Evolutionary conservation across 78 protist genomes (phyloP).

Genomic region (Capsaspora owczarzaki): DNA sequence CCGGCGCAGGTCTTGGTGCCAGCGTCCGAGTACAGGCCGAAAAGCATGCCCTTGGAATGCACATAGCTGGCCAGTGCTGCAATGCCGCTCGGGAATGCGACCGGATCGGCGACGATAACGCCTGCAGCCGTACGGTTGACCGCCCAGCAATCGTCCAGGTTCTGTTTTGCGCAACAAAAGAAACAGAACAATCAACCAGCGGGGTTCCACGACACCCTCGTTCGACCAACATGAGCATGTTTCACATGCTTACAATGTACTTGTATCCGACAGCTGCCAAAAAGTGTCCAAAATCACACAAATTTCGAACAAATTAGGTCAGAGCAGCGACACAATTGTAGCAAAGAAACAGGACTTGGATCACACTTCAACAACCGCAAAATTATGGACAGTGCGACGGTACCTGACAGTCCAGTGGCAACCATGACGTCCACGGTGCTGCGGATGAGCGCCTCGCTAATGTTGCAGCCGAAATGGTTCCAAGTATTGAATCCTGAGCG

Average conservation of each 20-base stretch:
- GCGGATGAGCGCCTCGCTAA: constrained; percentile 22
- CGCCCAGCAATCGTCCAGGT: constrained; percentile 9
- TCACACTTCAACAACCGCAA: no score
- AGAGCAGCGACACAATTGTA: no score
- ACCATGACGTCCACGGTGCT: constrained; percentile 29
- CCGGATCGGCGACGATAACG: constrained; percentile 47
- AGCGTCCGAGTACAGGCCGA: constrained; percentile 74
- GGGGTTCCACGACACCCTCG: no score
- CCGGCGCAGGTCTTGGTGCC: constrained; percentile 73
- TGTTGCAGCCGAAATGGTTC: constrained; percentile 37
- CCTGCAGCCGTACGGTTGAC: background rate
- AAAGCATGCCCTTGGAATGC: constrained; percentile 56
- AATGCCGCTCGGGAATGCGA: constrained; percentile 69
- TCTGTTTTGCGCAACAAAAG: no score
- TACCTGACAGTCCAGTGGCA: constrained; percentile 25
- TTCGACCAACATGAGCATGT: no score
- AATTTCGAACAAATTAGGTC: no score
- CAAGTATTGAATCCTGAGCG: constrained; percentile 31
- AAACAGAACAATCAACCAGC: no score
- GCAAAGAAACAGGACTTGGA: no score
- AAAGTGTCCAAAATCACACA: no score
- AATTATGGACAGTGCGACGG: no score
- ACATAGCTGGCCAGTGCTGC: constrained; percentile 51
- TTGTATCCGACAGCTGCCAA: no score
- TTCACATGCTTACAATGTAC: no score